phyloP scores from a whole-genome alignment of 352 stramenopile genomes.

The Phytophthora crassamura region DNA sequence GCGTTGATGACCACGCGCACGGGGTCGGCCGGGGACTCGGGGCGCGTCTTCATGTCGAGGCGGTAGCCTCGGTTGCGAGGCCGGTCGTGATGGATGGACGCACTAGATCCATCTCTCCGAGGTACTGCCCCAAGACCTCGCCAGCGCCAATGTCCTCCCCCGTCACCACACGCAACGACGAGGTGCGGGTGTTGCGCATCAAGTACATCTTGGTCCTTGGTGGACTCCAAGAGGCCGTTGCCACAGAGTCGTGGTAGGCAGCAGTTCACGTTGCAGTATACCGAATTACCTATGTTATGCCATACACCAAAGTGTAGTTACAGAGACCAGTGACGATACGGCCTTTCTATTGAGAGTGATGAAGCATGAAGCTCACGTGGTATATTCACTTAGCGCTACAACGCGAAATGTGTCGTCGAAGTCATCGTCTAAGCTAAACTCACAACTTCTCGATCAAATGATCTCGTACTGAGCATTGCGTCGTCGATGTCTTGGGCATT shows the following conservation, averaged over 20 bases:
- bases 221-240: not conserved
- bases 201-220: not conserved
- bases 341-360: too few species aligned
- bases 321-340: too few species aligned
- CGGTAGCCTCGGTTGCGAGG: constrained; percentile 9
- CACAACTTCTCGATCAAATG: too few species aligned
- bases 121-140: constrained; percentile 10
- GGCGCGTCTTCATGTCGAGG: not conserved
- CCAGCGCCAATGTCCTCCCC: not conserved
- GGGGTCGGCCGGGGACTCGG: not conserved
- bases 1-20: constrained; percentile 1
- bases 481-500: too few species aligned
- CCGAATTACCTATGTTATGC: too few species aligned
- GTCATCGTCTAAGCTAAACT: too few species aligned
- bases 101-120: constrained; percentile 9
- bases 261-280: not conserved
- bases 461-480: too few species aligned
- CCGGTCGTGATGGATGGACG: not conserved
- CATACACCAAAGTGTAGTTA: too few species aligned
- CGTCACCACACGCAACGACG: not conserved
- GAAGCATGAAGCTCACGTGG: too few species aligned
- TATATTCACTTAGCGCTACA: too few species aligned
- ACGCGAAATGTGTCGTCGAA: too few species aligned
- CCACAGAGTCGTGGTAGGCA: not conserved
- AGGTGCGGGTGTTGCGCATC: not conserved